These are phyloP conservation scores for Fusarium sp. DNA, from an alignment of 2,329 filamentous ascomycete species.

Conservation along the genomic window DNA sequence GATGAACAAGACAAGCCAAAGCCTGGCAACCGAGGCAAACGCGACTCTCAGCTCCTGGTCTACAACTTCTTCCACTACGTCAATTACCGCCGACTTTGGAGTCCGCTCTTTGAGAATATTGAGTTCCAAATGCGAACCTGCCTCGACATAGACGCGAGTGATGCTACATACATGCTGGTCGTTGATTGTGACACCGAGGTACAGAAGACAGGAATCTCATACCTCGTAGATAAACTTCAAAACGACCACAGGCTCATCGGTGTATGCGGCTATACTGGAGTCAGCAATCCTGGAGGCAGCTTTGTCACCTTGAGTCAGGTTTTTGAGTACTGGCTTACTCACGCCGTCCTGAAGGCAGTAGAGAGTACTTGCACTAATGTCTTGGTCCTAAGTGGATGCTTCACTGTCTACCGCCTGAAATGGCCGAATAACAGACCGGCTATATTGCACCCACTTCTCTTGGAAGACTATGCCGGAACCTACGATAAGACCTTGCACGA, in stretches of 20 bases:
- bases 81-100: neutral
- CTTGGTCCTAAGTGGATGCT: neutral
- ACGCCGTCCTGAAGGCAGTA: neutral
- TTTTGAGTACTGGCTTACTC: slow-evolving; percentile 1
- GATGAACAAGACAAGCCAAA: neutral
- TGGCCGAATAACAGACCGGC: neutral
- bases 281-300: neutral
- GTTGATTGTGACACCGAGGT: neutral
- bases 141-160: neutral
- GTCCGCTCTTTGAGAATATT: neutral
- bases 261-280: neutral
- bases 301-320: neutral
- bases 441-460: neutral
- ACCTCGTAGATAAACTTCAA: neutral
- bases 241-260: neutral
- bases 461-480: neutral
- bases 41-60: neutral
- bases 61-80: slow-evolving; percentile 2
- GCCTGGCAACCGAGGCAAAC: neutral
- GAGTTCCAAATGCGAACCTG: neutral
- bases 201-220: neutral
- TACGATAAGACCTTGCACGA: neutral
- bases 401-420: neutral
- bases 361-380: neutral
- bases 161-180: neutral